A percentile compares a stretch with the other conserved stretches of the same genome.
Conservation (phyloP, 75 land plant genomes). For the Ceratopteris richardii region DNA sequence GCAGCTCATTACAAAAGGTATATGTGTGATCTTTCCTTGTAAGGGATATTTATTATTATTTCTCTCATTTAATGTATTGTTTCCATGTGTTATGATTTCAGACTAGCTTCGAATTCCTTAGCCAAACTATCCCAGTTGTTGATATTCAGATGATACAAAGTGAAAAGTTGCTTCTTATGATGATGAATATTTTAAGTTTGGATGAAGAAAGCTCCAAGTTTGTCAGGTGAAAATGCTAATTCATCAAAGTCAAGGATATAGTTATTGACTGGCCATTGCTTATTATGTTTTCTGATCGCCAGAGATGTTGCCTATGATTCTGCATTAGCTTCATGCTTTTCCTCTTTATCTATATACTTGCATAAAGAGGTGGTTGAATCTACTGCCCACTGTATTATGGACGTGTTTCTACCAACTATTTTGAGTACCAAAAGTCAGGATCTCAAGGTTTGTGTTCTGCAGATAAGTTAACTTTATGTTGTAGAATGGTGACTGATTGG, state of each 20-base stretch:
- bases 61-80: no score
- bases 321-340: slow-evolving; percentile 68
- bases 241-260: slow-evolving; percentile 48
- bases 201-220: slow-evolving; percentile 15
- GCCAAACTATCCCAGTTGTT: slow-evolving; percentile 35
- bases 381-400: slow-evolving; percentile 54
- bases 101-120: slow-evolving; percentile 87
- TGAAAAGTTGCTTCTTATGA: slow-evolving; percentile 58
- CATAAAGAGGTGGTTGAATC: slow-evolving; percentile 46
- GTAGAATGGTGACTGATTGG: not conserved
- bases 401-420: slow-evolving; percentile 45
- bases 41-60: slow-evolving; percentile 1
- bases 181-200: slow-evolving; percentile 42
- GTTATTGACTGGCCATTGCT: not conserved
- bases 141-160: slow-evolving; percentile 55
- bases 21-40: slow-evolving; percentile 4
- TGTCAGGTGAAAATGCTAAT: not conserved
- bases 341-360: slow-evolving; percentile 42
- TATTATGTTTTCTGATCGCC: slow-evolving; percentile 12
- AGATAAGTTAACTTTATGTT: not conserved
- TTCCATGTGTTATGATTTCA: slow-evolving; percentile 43
- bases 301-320: slow-evolving; percentile 75
- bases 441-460: slow-evolving; percentile 49
- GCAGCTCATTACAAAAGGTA: slow-evolving; percentile 83
- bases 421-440: slow-evolving; percentile 52